phyloP scores from a whole-genome alignment of 305 asterid species.

The Fraxinus baroniana region DNA sequence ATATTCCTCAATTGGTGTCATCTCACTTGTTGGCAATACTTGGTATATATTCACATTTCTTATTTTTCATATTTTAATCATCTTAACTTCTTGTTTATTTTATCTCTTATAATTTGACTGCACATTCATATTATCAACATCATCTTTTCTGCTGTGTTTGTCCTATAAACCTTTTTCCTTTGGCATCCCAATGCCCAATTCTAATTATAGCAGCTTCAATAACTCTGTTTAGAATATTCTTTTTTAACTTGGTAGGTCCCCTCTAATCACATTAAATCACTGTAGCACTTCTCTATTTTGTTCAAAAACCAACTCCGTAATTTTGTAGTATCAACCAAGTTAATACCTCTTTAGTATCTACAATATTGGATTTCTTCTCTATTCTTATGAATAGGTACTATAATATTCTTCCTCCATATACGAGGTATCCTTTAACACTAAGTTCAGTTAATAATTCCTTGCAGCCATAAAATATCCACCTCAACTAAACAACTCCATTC shows the following conservation, averaged over 20 bases:
- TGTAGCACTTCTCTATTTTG: not conserved
- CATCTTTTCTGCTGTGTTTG: not conserved
- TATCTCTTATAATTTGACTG: not conserved
- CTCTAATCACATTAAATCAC: not conserved
- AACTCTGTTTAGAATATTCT: not conserved
- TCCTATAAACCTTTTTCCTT: not conserved
- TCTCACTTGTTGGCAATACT: not conserved
- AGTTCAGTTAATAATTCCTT: not conserved
- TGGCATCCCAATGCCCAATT: not conserved
- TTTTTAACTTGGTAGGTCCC: not conserved
- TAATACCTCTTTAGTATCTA: not conserved
- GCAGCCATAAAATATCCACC: not conserved
- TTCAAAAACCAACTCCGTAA: not conserved
- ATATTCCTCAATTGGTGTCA: not conserved
- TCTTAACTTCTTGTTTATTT: not conserved
- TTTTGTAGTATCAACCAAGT: not conserved
- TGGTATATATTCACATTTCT: not conserved
- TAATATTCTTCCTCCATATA: not conserved
- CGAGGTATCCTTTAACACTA: not conserved
- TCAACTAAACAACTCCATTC: not conserved
- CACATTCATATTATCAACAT: not conserved
- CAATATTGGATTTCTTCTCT: not conserved
- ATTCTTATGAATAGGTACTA: not conserved
- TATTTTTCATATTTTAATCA: not conserved
- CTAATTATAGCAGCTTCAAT: not conserved